phyloP scores from a whole-genome alignment of 441 rosid genomes.

The Gossypium aridum region DNA sequence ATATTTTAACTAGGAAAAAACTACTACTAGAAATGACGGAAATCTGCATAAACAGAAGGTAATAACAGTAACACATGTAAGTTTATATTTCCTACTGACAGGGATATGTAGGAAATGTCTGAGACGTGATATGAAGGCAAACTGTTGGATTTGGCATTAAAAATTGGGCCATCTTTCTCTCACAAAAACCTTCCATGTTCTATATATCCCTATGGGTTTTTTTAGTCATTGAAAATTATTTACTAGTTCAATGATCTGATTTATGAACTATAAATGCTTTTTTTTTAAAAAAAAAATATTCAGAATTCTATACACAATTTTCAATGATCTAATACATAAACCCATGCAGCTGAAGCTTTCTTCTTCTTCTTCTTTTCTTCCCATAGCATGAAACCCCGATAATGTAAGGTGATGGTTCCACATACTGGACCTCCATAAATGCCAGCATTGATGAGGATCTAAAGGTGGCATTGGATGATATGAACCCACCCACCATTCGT shows the following conservation, averaged over 20 bases:
- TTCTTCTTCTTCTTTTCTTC: no score
- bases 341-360: no score
- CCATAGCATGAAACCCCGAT: background rate
- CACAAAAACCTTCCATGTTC: background rate
- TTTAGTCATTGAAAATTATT: no score
- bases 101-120: background rate
- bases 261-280: no score
- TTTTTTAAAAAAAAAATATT: no score
- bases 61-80: background rate
- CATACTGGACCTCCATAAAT: conserved; percentile 14
- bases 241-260: no score
- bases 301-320: no score
- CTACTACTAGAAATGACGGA: background rate
- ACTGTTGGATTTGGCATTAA: background rate
- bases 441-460: conserved; percentile 14
- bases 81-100: background rate
- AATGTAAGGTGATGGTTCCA: background rate
- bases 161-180: conserved; percentile 1
- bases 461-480: background rate
- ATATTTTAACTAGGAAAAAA: background rate
- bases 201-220: no score
- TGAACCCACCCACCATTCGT: conserved; percentile 6
- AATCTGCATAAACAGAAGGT: background rate
- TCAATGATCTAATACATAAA: no score
- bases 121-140: background rate